phyloP scores from a whole-genome alignment of 345 rosid genomes.

The Heritiera littoralis region DNA sequence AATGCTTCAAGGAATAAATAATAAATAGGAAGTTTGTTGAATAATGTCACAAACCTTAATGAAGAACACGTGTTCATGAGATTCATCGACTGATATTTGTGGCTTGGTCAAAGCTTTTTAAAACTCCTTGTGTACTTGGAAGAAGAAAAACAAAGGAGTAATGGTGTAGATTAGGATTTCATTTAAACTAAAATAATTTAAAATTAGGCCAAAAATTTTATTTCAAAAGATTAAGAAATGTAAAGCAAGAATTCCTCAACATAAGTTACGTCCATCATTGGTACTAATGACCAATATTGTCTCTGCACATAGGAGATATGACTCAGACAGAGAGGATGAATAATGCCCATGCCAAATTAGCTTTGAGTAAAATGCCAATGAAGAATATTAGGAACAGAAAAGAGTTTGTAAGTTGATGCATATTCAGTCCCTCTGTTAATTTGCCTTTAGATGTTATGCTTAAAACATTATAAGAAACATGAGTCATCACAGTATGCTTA shows the following conservation, averaged over 20 bases:
- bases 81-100: constrained; percentile 88
- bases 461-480: neutral
- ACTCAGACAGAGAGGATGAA: neutral
- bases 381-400: neutral
- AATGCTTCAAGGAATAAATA: neutral
- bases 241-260: constrained; percentile 13
- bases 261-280: constrained; percentile 85
- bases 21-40: neutral
- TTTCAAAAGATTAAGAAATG: constrained; percentile 14
- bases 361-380: neutral
- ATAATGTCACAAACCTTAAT: constrained; percentile 55
- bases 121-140: constrained; percentile 48
- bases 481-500: constrained; percentile 7
- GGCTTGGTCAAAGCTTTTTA: constrained; percentile 92
- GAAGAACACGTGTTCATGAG: constrained; percentile 88
- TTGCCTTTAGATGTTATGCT: neutral
- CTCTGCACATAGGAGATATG: constrained; percentile 44
- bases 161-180: constrained; percentile 1
- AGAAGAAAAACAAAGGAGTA: neutral
- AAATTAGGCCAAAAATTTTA: neutral
- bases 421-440: neutral
- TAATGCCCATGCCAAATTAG: neutral
- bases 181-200: constrained; percentile 9
- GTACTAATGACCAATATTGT: constrained; percentile 66
- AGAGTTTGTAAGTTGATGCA: neutral